These are phyloP conservation scores for Chernovozyma aurita DNA, from an alignment of 1,139 yeast species.

Conservation along the genomic window DNA sequence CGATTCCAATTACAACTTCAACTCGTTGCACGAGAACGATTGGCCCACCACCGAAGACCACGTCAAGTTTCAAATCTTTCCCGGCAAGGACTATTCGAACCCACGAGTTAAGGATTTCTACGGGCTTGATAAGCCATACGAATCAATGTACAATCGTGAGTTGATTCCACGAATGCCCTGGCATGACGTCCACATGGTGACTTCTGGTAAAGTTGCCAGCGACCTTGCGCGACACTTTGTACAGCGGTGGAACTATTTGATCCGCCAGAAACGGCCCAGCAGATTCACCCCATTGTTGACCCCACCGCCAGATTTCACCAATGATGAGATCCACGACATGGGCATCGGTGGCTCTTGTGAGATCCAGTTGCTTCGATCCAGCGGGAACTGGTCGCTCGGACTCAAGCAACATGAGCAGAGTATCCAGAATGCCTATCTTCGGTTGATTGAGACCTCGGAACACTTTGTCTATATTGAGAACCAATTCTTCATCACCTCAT, in stretches of 20 bases:
- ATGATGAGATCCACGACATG: slow-evolving; percentile 58
- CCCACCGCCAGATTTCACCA: slow-evolving; percentile 87
- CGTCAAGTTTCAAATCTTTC: slow-evolving; percentile 67
- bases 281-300: slow-evolving; percentile 86
- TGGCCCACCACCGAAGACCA: slow-evolving; percentile 29
- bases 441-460: slow-evolving; percentile 84
- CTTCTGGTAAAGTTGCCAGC: slow-evolving; percentile 93
- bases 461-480: slow-evolving; percentile 94
- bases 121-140: slow-evolving; percentile 80
- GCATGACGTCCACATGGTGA: slow-evolving; percentile 98
- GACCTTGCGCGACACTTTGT: slow-evolving; percentile 92
- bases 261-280: slow-evolving; percentile 92
- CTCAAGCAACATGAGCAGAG: slow-evolving; percentile 80
- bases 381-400: slow-evolving; percentile 93
- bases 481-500: slow-evolving; percentile 87
- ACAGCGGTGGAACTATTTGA: slow-evolving; percentile 93
- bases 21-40: slow-evolving; percentile 24
- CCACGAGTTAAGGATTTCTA: slow-evolving; percentile 88
- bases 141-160: slow-evolving; percentile 85
- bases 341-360: slow-evolving; percentile 87
- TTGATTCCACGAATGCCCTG: slow-evolving; percentile 94
- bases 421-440: slow-evolving; percentile 88
- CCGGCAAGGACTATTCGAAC: slow-evolving; percentile 96
- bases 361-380: slow-evolving; percentile 80
- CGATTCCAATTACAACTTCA: slow-evolving; percentile 50